Conservation (phyloP, 2,329 filamentous ascomycete genomes). For the Colletotrichum sp. region DNA sequence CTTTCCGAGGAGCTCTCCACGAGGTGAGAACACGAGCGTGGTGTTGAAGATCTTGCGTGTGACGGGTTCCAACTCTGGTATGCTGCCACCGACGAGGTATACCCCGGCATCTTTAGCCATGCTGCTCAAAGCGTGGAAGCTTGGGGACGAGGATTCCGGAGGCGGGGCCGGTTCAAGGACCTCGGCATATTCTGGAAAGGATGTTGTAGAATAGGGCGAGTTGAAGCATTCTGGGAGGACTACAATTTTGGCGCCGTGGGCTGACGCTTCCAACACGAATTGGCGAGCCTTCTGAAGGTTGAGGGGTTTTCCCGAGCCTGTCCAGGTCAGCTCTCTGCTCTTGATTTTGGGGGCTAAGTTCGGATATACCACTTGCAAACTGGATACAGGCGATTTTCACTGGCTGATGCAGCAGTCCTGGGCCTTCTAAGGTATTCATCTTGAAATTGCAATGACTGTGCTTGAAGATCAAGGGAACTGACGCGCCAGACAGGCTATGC, state of each 20-base stretch:
- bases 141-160: constrained; percentile 72
- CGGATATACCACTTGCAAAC: constrained; percentile 60
- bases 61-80: constrained; percentile 75
- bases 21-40: constrained; percentile 79
- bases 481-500: too few species aligned
- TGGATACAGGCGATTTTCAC: constrained; percentile 84
- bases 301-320: constrained; percentile 79
- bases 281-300: constrained; percentile 83
- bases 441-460: too few species aligned
- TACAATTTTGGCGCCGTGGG: constrained; percentile 79
- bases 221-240: constrained; percentile 99
- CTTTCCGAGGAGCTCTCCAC: constrained; percentile 77
- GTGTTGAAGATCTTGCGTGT: constrained; percentile 86
- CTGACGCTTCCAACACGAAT: constrained; percentile 82
- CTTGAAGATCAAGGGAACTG: too few species aligned
- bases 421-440: not conserved
- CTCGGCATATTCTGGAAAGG: constrained; percentile 92
- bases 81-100: constrained; percentile 89
- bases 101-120: constrained; percentile 80
- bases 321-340: constrained; percentile 30
- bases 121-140: constrained; percentile 80
- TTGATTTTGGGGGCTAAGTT: not conserved
- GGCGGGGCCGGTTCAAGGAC: constrained; percentile 80
- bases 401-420: constrained; percentile 49
- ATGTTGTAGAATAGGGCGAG: constrained; percentile 89